phyloP scores from a whole-genome alignment of 805 yeast genomes.

The Candida coquimbonensis region DNA sequence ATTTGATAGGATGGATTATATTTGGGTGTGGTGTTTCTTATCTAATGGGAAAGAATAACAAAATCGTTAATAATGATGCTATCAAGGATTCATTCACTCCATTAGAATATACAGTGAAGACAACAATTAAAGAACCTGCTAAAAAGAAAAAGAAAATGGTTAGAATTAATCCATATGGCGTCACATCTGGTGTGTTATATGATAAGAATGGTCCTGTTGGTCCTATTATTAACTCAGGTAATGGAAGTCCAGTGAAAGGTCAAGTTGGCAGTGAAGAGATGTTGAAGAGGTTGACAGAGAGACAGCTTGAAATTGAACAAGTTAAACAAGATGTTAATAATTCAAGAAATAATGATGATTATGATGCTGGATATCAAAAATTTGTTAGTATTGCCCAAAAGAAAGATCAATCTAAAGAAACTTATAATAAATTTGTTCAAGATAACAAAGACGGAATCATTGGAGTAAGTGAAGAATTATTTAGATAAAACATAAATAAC shows the following conservation, averaged over 20 bases:
- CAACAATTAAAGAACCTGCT: constrained; percentile 8
- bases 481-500: neutral
- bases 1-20: constrained; percentile 13
- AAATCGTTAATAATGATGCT: neutral
- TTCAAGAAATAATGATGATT: constrained; percentile 7
- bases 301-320: constrained; percentile 12
- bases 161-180: constrained; percentile 4
- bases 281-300: constrained; percentile 15
- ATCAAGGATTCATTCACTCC: constrained; percentile 7
- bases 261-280: constrained; percentile 1
- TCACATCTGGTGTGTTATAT: constrained; percentile 4
- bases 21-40: constrained; percentile 14
- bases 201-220: neutral
- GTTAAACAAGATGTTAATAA: constrained; percentile 7
- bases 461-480: neutral
- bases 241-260: too few relatives aligned
- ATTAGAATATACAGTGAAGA: constrained; percentile 18
- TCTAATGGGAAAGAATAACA: constrained; percentile 7
- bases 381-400: constrained; percentile 18
- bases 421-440: constrained; percentile 14
- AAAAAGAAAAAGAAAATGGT: neutral
- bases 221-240: too few relatives aligned
- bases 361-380: constrained; percentile 8
- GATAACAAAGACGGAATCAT: constrained; percentile 5
- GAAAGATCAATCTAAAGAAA: constrained; percentile 12